Percentiles rank a stretch among this genome's conserved stretches.
These are phyloP conservation scores for Anthracocystis setariae DNA, from an alignment of 1,284 basidiomycete species.

Conservation along the genomic window DNA sequence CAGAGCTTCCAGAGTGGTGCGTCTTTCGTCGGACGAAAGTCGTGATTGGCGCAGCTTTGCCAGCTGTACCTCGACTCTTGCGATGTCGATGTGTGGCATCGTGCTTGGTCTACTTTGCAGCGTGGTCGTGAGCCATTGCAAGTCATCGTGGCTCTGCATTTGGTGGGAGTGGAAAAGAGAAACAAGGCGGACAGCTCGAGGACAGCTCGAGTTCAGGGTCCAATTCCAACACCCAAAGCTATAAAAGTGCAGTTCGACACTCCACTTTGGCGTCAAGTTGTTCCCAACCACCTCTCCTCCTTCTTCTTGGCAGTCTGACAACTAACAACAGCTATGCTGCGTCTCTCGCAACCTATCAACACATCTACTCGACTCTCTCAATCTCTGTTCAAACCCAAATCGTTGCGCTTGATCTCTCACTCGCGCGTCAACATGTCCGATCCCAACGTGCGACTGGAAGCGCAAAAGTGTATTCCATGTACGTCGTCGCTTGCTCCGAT, in stretches of 20 bases:
- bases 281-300: too few species aligned
- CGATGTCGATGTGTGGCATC: not conserved
- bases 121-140: not conserved
- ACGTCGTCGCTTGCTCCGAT: slow-evolving; percentile 23
- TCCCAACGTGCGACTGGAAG: slow-evolving; percentile 7
- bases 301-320: not conserved
- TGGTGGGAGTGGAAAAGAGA: too few species aligned
- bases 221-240: not conserved
- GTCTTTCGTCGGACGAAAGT: slow-evolving; percentile 26
- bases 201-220: slow-evolving; percentile 14
- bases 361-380: not conserved
- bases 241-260: too few species aligned
- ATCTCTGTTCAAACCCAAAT: not conserved
- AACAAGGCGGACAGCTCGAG: too few species aligned
- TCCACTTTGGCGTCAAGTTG: too few species aligned
- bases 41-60: slow-evolving; percentile 28
- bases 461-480: slow-evolving; percentile 40
- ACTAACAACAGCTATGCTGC: slow-evolving; percentile 8
- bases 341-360: not conserved
- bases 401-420: not conserved
- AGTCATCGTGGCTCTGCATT: not conserved
- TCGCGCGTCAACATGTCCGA: slow-evolving; percentile 13
- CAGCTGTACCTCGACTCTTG: slow-evolving; percentile 6
- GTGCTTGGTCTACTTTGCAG: not conserved
- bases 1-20: slow-evolving; percentile 16